A percentile compares a stretch with the other conserved stretches of the same genome.
Evolutionary conservation across 2,329 filamentous ascomycete species (phyloP).

Genomic region (Rachicladosporium sp.): DNA sequence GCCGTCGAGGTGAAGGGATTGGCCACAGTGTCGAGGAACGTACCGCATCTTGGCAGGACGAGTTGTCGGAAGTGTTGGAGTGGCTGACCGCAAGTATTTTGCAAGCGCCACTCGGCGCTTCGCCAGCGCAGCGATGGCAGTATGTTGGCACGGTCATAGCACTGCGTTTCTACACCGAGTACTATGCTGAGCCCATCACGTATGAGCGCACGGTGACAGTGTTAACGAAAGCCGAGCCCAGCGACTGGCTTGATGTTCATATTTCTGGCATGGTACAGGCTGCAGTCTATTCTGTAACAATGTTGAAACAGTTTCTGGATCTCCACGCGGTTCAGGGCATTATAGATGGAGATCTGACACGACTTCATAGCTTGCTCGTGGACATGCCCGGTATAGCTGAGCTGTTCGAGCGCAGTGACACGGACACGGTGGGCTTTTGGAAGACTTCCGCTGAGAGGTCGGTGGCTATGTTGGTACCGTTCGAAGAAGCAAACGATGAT

Average conservation of each 20-base stretch:
- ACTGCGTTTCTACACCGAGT: not conserved
- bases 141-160: slow-evolving; percentile 5
- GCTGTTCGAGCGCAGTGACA: slow-evolving; percentile 1
- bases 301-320: slow-evolving; percentile 27
- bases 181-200: slow-evolving; percentile 9
- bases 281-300: slow-evolving; percentile 30
- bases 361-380: not conserved
- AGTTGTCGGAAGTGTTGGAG: slow-evolving; percentile 3
- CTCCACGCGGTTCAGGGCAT: not conserved
- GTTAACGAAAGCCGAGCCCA: slow-evolving; percentile 11
- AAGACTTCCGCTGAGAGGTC: slow-evolving; percentile 1
- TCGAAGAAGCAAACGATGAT: no score
- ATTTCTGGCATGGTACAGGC: slow-evolving; percentile 30
- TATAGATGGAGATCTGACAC: not conserved
- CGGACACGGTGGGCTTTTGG: slow-evolving; percentile 2
- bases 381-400: slow-evolving; percentile 5
- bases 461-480: not conserved
- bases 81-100: slow-evolving; percentile 3
- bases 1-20: slow-evolving; percentile 23
- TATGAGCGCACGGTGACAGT: slow-evolving; percentile 7
- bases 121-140: slow-evolving; percentile 3
- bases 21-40: slow-evolving; percentile 3
- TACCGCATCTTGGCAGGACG: slow-evolving; percentile 3
- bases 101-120: not conserved
- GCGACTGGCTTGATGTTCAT: slow-evolving; percentile 24